Evolutionary conservation across 805 yeast genomes (phyloP).

Genomic region (Sporopachydermia quercuum): DNA sequence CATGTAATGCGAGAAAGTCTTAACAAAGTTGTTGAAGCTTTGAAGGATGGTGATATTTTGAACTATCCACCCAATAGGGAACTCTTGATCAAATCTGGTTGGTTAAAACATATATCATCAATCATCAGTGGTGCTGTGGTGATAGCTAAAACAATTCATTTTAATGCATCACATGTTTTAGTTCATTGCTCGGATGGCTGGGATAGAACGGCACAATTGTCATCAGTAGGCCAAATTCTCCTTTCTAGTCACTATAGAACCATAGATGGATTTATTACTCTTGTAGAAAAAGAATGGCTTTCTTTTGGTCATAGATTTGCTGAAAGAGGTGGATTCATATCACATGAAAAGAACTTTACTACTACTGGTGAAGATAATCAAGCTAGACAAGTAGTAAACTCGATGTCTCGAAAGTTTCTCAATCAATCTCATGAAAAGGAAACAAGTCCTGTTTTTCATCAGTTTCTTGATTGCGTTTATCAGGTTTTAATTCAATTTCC

Average conservation of each 20-base stretch:
- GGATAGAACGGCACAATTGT: slow-evolving; percentile 90
- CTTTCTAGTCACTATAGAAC: slow-evolving; percentile 87
- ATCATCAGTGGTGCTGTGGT: slow-evolving; percentile 64
- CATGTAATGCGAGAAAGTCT: slow-evolving; percentile 89
- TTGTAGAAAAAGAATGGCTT: slow-evolving; percentile 91
- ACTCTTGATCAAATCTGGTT: slow-evolving; percentile 48
- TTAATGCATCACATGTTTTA: slow-evolving; percentile 67
- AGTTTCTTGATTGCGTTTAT: slow-evolving; percentile 79
- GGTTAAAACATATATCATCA: slow-evolving; percentile 62
- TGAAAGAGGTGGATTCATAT: slow-evolving; percentile 69
- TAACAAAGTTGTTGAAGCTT: slow-evolving; percentile 40
- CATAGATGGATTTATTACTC: slow-evolving; percentile 66
- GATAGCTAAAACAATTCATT: slow-evolving; percentile 66
- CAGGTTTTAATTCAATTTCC: slow-evolving; percentile 68
- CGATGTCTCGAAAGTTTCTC: slow-evolving; percentile 35
- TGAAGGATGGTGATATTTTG: slow-evolving; percentile 54
- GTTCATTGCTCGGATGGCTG: slow-evolving; percentile 98
- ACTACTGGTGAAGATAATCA: slow-evolving; percentile 18
- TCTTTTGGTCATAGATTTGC: slow-evolving; percentile 86
- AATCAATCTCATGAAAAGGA: slow-evolving; percentile 36
- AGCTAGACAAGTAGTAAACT: slow-evolving; percentile 29
- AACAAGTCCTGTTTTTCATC: slow-evolving; percentile 89
- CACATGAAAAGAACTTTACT: slow-evolving; percentile 25
- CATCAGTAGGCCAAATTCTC: slow-evolving; percentile 72
- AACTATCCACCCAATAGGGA: slow-evolving; percentile 37